Percentiles rank a stretch among this genome's conserved stretches.
Conservation (phyloP, 2,329 filamentous ascomycete genomes). For the Onygena corvina region DNA sequence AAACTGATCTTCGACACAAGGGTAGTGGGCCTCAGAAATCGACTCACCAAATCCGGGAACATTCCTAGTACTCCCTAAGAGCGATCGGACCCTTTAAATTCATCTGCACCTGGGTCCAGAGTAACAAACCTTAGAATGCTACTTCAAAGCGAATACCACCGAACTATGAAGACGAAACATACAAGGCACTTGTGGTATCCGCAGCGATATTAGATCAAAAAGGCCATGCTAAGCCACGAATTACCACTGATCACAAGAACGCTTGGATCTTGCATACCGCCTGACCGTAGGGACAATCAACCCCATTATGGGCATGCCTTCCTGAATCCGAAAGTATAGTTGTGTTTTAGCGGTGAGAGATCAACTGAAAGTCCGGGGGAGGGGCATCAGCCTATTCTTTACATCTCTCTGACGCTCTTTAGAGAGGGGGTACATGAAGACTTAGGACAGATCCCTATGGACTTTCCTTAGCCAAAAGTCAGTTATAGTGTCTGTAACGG, state of each 20-base stretch:
- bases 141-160: too few species aligned
- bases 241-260: too few species aligned
- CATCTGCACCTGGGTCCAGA: background rate
- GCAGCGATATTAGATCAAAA: too few species aligned
- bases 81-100: background rate
- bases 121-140: background rate
- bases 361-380: too few species aligned
- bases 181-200: too few species aligned
- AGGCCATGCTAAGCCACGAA: too few species aligned
- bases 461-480: background rate
- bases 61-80: background rate
- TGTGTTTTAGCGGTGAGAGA: too few species aligned
- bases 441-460: background rate
- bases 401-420: background rate
- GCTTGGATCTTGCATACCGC: too few species aligned
- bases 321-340: too few species aligned
- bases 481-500: background rate
- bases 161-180: too few species aligned
- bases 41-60: background rate
- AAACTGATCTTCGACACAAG: background rate
- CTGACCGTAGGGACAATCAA: too few species aligned
- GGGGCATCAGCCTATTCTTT: background rate
- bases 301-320: too few species aligned
- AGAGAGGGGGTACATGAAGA: background rate
- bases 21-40: background rate